A percentile compares a stretch with the other conserved stretches of the same genome.
These are phyloP conservation scores for Epichloe coenophiala DNA, from an alignment of 2,329 filamentous ascomycete genomes.

Conservation along the genomic window DNA sequence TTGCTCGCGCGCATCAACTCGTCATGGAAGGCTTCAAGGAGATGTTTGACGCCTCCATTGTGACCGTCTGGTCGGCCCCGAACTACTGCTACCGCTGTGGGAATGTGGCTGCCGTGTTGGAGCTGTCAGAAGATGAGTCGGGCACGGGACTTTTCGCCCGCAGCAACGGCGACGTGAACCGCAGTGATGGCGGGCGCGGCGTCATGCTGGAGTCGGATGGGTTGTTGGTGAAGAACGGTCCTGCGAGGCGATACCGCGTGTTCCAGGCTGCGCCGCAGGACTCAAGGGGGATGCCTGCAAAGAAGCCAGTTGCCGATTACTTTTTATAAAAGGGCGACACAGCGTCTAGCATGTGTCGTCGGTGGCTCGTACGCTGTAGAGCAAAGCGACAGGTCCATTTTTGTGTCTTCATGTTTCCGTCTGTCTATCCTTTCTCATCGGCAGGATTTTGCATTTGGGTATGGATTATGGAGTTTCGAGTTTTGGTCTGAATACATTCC, in stretches of 20 bases:
- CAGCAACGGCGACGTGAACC: slow-evolving; percentile 55
- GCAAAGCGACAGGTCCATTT: not conserved
- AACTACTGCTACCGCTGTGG: slow-evolving; percentile 96
- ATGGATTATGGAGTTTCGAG: not conserved
- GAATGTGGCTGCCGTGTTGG: slow-evolving; percentile 88
- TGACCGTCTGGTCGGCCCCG: slow-evolving; percentile 96
- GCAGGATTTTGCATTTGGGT: not conserved
- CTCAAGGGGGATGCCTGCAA: slow-evolving; percentile 87
- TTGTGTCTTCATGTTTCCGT: not conserved
- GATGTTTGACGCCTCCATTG: slow-evolving; percentile 93
- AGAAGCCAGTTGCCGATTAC: slow-evolving; percentile 96
- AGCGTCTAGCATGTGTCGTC: not conserved
- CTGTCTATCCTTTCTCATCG: not conserved
- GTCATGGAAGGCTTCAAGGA: slow-evolving; percentile 99
- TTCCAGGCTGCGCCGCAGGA: slow-evolving; percentile 97
- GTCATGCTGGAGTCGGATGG: slow-evolving; percentile 35
- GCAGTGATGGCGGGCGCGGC: slow-evolving; percentile 38
- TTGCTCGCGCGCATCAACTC: slow-evolving; percentile 88
- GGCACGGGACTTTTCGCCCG: slow-evolving; percentile 57
- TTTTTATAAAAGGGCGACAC: slow-evolving; percentile 45
- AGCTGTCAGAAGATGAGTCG: slow-evolving; percentile 77
- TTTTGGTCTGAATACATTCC: not conserved
- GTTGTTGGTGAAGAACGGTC: slow-evolving; percentile 42
- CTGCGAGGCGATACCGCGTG: slow-evolving; percentile 80
- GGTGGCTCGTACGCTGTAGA: not conserved